Conservation (phyloP, 257 asterid species). For the Nemophila menziesii region DNA sequence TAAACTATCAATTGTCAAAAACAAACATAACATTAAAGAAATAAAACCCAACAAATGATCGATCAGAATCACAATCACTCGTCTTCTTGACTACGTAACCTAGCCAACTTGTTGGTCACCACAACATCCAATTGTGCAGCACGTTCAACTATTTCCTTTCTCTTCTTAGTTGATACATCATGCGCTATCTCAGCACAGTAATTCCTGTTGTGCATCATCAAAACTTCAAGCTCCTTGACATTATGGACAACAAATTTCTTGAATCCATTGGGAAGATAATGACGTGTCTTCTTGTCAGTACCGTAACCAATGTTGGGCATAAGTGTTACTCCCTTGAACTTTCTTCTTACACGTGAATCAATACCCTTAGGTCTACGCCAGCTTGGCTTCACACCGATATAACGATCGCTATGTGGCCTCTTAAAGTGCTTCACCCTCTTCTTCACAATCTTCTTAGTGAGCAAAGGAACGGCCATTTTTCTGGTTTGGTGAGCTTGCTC, state of each 20-base stretch:
- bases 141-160: slow-evolving; percentile 34
- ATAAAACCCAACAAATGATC: too few species aligned
- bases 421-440: slow-evolving; percentile 39
- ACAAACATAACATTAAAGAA: background rate
- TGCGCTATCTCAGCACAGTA: slow-evolving; percentile 51
- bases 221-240: slow-evolving; percentile 28
- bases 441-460: slow-evolving; percentile 34
- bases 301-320: slow-evolving; percentile 44
- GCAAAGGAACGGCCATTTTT: slow-evolving; percentile 39
- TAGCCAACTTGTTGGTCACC: slow-evolving; percentile 39
- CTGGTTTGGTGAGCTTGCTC: too few species aligned
- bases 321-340: slow-evolving; percentile 37
- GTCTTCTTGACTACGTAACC: slow-evolving; percentile 41
- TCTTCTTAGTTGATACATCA: slow-evolving; percentile 31
- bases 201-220: slow-evolving; percentile 52
- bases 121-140: slow-evolving; percentile 39
- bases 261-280: slow-evolving; percentile 39
- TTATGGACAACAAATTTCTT: slow-evolving; percentile 41
- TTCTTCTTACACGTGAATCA: slow-evolving; percentile 39
- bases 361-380: slow-evolving; percentile 49
- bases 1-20: slow-evolving; percentile 9
- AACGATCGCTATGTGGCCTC: slow-evolving; percentile 39
- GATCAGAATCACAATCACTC: slow-evolving; percentile 23
- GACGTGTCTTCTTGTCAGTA: slow-evolving; percentile 33
- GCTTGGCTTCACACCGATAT: slow-evolving; percentile 31